These are phyloP conservation scores for Colletotrichum caudatum DNA, from an alignment of 2,329 filamentous ascomycete genomes.

Conservation along the genomic window DNA sequence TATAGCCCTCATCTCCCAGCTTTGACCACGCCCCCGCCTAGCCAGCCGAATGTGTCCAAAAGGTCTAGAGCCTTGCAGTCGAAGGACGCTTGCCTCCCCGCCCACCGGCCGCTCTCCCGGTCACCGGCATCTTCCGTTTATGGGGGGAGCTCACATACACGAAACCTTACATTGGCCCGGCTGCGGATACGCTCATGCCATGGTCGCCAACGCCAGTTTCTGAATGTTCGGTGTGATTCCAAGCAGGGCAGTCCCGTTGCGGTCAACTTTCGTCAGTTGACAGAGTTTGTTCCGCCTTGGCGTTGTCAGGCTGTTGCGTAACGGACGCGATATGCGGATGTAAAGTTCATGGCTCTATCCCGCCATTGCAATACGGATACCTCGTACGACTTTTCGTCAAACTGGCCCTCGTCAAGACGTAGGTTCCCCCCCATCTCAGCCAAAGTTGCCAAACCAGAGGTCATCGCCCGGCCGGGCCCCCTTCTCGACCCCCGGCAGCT, in stretches of 20 bases:
- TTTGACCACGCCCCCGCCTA: conserved; percentile 11
- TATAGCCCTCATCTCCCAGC: neutral
- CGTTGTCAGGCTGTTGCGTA: no score
- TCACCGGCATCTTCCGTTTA: neutral
- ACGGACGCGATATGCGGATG: no score
- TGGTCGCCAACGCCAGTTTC: neutral
- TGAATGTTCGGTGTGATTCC: no score
- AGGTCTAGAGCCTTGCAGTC: neutral
- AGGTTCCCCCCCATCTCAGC: neutral
- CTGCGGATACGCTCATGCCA: neutral
- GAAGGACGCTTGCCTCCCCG: no score
- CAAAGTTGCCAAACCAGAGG: conserved; percentile 52
- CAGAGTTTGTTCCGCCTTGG: neutral
- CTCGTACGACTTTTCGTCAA: neutral
- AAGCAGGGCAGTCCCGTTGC: neutral
- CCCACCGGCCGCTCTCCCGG: neutral
- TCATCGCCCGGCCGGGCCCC: conserved; percentile 52
- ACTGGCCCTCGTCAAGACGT: no score
- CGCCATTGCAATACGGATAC: no score
- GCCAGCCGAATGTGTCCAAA: neutral
- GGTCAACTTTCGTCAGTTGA: neutral
- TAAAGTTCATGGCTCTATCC: neutral
- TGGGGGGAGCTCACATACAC: no score
- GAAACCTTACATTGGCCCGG: neutral
- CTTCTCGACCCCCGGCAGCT: conserved; percentile 46